Percentiles rank a stretch among this genome's conserved stretches.
Conservation (phyloP, 768 basidiomycete species). For the Phylloporus sp. region DNA sequence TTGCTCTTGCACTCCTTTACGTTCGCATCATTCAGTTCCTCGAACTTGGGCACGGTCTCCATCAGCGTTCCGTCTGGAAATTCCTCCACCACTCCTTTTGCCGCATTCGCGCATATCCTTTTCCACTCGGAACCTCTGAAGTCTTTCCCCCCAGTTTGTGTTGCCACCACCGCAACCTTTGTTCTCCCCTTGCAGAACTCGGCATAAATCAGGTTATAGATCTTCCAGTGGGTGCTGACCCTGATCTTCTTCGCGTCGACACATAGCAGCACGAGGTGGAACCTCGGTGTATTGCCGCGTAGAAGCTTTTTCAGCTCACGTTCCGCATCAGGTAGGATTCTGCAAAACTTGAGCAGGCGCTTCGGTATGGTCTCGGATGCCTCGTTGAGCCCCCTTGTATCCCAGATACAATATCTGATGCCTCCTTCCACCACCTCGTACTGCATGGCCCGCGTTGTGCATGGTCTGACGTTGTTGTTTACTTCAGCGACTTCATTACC, state of each 20-base stretch:
- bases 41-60: slow-evolving; percentile 18
- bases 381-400: slow-evolving; percentile 26
- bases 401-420: slow-evolving; percentile 17
- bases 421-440: slow-evolving; percentile 10
- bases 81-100: slow-evolving; percentile 2
- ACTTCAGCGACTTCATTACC: slow-evolving; percentile 12
- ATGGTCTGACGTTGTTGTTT: slow-evolving; percentile 18
- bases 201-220: slow-evolving; percentile 14
- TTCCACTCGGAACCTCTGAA: slow-evolving; percentile 14
- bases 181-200: slow-evolving; percentile 11
- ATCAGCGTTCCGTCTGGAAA: slow-evolving; percentile 15
- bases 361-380: slow-evolving; percentile 1
- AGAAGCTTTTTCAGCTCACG: slow-evolving; percentile 16
- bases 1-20: slow-evolving; percentile 19
- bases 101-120: slow-evolving; percentile 7
- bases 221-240: slow-evolving; percentile 15
- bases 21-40: slow-evolving; percentile 7
- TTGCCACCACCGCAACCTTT: slow-evolving; percentile 19
- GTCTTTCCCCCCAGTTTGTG: slow-evolving; percentile 7
- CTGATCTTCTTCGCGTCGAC: slow-evolving; percentile 19
- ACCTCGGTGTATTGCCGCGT: slow-evolving; percentile 3
- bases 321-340: slow-evolving; percentile 14
- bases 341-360: neutral
- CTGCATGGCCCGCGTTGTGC: slow-evolving; percentile 5
- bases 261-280: slow-evolving; percentile 22